Evolutionary conservation across 345 rosid genomes (phyloP).

Genomic region (Firmiana major): DNA sequence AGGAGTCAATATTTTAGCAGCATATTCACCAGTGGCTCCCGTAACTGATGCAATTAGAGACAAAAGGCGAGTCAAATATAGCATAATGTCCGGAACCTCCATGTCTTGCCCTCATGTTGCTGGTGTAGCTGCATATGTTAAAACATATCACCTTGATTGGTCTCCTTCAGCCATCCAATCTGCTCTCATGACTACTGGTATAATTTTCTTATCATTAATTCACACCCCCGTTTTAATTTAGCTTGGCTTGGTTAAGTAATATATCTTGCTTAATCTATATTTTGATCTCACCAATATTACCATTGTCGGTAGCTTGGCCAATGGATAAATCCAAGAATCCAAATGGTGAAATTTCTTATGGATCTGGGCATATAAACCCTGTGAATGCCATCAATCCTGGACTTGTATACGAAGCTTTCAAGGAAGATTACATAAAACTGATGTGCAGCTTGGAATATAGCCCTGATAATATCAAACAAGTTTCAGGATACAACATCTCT

Average conservation of each 20-base stretch:
- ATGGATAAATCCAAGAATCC: conserved; percentile 29
- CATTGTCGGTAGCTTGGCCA: conserved; percentile 29
- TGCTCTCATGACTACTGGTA: conserved; percentile 63
- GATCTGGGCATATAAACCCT: conserved; percentile 56
- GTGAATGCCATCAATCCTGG: conserved; percentile 39
- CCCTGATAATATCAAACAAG: neutral
- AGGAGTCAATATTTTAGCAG: conserved; percentile 3
- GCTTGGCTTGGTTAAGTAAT: neutral
- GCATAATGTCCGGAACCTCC: neutral
- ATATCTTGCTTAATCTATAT: neutral
- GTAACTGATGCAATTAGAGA: neutral
- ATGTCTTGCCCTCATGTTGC: conserved; percentile 13
- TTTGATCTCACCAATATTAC: neutral
- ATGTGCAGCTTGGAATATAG: conserved; percentile 40
- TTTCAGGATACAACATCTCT: conserved; percentile 32
- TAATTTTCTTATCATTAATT: neutral
- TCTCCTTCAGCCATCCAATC: conserved; percentile 64
- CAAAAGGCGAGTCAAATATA: neutral
- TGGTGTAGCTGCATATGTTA: neutral
- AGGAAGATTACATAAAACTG: conserved; percentile 36
- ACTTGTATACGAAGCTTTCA: conserved; percentile 30
- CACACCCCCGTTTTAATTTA: neutral
- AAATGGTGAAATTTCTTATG: conserved; percentile 46
- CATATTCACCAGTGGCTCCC: neutral
- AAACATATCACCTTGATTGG: conserved; percentile 49